These are phyloP conservation scores for Umbelopsis ramanniana DNA, from an alignment of 192 early-diverging fungal species.

Conservation along the genomic window DNA sequence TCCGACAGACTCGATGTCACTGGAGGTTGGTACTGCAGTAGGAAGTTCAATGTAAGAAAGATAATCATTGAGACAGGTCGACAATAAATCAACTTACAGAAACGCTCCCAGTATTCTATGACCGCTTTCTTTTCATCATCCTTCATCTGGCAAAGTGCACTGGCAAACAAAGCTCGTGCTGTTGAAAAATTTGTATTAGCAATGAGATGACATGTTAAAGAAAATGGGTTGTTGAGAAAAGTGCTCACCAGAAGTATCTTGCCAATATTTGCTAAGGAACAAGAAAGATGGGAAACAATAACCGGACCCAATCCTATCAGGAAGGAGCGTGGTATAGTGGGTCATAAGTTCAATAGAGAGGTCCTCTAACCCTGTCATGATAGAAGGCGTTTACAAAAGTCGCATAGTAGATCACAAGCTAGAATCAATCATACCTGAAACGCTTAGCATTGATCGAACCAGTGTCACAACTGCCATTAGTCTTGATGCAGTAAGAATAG, in stretches of 20 bases:
- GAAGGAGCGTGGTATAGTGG: slow-evolving; percentile 55
- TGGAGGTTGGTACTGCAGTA: slow-evolving; percentile 27
- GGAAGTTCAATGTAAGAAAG: neutral
- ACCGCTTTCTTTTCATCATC: slow-evolving; percentile 51
- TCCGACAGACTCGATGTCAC: slow-evolving; percentile 23
- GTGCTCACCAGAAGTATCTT: slow-evolving; percentile 71
- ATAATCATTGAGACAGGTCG: neutral
- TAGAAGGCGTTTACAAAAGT: neutral
- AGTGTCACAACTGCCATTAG: slow-evolving; percentile 70
- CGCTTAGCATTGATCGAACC: slow-evolving; percentile 49
- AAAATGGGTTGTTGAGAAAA: neutral
- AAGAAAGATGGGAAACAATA: slow-evolving; percentile 71
- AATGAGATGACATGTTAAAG: slow-evolving; percentile 3
- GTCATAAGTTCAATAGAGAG: slow-evolving; percentile 46
- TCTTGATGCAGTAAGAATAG: slow-evolving; percentile 65
- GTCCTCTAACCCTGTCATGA: slow-evolving; percentile 48
- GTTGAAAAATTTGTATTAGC: neutral
- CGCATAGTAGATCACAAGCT: neutral
- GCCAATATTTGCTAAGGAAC: slow-evolving; percentile 81
- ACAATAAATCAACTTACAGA: slow-evolving; percentile 51
- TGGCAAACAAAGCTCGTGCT: slow-evolving; percentile 60
- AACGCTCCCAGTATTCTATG: slow-evolving; percentile 71
- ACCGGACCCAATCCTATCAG: slow-evolving; percentile 47
- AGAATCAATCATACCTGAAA: slow-evolving; percentile 45
- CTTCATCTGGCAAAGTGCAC: slow-evolving; percentile 55